A percentile compares a stretch with the other conserved stretches of the same genome.
These are phyloP conservation scores for Plasmodium gaboni DNA, from an alignment of 169 alveolate genomes.

Conservation along the genomic window DNA sequence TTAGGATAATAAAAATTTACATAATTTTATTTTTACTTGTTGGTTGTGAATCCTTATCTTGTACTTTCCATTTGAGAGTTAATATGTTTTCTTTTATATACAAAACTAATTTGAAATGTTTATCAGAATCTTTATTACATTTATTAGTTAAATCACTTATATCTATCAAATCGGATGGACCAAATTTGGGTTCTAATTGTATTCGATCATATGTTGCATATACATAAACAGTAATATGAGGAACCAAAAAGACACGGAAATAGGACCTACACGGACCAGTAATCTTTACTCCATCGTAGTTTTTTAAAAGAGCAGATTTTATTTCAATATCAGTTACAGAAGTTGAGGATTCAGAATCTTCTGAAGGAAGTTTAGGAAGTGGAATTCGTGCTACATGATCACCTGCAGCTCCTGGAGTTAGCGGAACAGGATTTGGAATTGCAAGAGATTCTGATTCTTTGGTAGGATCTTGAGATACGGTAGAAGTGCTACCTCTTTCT, in stretches of 20 bases:
- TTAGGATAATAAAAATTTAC: too few relatives aligned
- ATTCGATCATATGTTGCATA: not conserved
- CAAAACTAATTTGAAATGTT: not conserved
- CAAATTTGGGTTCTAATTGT: conserved; percentile 1
- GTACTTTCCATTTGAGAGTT: conserved; percentile 14
- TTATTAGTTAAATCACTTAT: not conserved
- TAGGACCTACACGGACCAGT: conserved; percentile 38
- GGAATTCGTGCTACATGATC: too few relatives aligned
- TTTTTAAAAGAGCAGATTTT: conserved; percentile 45
- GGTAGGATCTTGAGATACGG: too few relatives aligned
- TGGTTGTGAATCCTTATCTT: not conserved
- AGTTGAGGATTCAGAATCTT: too few relatives aligned
- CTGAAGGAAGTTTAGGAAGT: too few relatives aligned
- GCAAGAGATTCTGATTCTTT: too few relatives aligned
- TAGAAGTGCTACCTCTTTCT: too few relatives aligned
- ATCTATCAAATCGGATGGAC: not conserved
- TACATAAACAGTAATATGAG: conserved; percentile 13
- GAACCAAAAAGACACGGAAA: conserved; percentile 27
- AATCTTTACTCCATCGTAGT: conserved; percentile 26
- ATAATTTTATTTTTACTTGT: not conserved
- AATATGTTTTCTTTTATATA: not conserved
- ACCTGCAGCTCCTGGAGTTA: too few relatives aligned
- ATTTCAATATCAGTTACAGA: not conserved
- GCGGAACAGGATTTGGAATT: too few relatives aligned
- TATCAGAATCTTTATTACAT: not conserved